A percentile compares a stretch with the other conserved stretches of the same genome.
Conservation (phyloP, 2,329 filamentous ascomycete species). For the Stenocarpella maydis region DNA sequence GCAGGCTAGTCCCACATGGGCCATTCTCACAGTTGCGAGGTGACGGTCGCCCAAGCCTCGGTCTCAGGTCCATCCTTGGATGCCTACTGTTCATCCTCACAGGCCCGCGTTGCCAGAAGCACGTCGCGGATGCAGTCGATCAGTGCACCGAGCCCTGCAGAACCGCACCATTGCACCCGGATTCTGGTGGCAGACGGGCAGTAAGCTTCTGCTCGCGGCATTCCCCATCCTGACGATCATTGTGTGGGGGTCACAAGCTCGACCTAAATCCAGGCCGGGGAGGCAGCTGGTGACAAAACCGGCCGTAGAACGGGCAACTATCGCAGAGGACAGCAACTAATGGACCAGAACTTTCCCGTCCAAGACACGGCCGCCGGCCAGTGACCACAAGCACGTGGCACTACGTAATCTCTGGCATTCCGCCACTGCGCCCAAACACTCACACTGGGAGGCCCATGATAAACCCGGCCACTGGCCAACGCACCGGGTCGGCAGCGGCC, state of each 20-base stretch:
- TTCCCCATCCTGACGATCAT: conserved; percentile 7
- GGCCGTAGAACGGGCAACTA: conserved; percentile 6
- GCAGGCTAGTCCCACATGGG: not conserved
- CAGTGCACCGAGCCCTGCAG: not conserved
- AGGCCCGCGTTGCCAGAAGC: not conserved
- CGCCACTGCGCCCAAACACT: not conserved
- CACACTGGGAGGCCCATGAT: conserved; percentile 2
- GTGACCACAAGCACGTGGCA: conserved; percentile 15
- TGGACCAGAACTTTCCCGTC: conserved; percentile 2
- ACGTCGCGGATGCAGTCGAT: no score
- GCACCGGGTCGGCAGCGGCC: not conserved
- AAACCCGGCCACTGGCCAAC: not conserved
- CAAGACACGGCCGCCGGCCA: conserved; percentile 4
- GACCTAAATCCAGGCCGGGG: not conserved
- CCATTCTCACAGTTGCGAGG: conserved; percentile 11
- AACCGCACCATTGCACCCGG: not conserved
- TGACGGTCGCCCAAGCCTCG: not conserved
- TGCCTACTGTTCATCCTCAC: not conserved
- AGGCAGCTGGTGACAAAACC: not conserved
- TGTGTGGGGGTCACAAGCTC: not conserved
- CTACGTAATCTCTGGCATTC: conserved; percentile 4
- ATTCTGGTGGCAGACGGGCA: not conserved
- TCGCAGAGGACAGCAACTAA: not conserved
- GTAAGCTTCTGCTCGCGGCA: not conserved
- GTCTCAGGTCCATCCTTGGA: not conserved